Evolutionary conservation across 345 rosid genomes (phyloP).

Genomic region (Rhodamnia argentea): DNA sequence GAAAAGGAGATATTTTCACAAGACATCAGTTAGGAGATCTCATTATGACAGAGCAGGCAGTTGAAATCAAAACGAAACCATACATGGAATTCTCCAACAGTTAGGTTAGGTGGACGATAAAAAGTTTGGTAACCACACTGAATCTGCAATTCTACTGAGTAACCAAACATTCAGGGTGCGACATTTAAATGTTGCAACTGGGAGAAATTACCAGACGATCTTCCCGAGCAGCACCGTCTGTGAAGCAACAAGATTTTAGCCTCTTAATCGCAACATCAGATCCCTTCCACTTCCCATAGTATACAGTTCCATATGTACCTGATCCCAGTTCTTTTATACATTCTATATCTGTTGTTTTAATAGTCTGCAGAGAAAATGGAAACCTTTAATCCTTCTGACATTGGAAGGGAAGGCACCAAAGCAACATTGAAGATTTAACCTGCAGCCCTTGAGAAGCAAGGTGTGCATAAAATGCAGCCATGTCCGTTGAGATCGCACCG

Average conservation of each 20-base stretch:
- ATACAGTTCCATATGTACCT: slow-evolving; percentile 28
- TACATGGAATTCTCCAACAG: background rate
- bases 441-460: slow-evolving; percentile 16
- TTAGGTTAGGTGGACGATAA: background rate
- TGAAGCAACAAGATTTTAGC: slow-evolving; percentile 21
- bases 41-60: background rate
- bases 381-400: background rate
- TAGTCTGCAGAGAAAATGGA: slow-evolving; percentile 12
- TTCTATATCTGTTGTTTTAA: slow-evolving; percentile 21
- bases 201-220: slow-evolving; percentile 18
- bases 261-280: slow-evolving; percentile 33
- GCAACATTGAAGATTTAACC: slow-evolving; percentile 14
- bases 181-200: background rate
- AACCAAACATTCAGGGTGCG: background rate
- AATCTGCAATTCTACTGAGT: background rate
- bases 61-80: background rate
- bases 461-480: slow-evolving; percentile 1
- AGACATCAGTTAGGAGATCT: background rate
- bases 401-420: background rate
- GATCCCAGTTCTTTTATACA: slow-evolving; percentile 20
- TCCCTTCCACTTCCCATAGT: slow-evolving; percentile 35
- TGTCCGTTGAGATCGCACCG: slow-evolving; percentile 3
- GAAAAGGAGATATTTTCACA: background rate
- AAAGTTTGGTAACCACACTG: background rate
- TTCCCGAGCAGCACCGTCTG: background rate